Evolutionary conservation across 208 protist genomes (phyloP).

Genomic region (Wallacemonas sp.): DNA sequence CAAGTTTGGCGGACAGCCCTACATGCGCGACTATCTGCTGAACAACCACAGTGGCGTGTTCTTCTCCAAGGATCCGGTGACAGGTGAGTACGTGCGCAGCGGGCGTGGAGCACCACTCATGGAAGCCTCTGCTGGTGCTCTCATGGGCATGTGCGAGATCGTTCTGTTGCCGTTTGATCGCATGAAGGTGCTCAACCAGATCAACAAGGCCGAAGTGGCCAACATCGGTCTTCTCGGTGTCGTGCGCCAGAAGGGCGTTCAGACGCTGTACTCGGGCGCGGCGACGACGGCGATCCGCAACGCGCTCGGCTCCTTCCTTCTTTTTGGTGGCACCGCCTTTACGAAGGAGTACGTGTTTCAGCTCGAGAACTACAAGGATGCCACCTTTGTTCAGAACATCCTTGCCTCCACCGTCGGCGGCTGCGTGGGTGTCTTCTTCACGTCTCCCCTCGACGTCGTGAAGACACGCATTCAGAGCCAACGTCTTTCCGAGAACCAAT

Average conservation of each 20-base stretch:
- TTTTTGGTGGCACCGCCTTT: conserved; percentile 72
- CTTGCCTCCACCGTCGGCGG: conserved; percentile 58
- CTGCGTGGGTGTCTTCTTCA: conserved; percentile 53
- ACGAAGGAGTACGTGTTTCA: conserved; percentile 70
- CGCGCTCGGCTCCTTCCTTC: conserved; percentile 53
- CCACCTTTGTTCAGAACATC: conserved; percentile 72
- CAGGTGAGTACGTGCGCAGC: conserved; percentile 15
- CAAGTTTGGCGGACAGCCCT: conserved; percentile 82
- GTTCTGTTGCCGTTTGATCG: conserved; percentile 76
- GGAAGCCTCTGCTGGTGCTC: conserved; percentile 51
- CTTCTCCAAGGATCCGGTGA: conserved; percentile 13
- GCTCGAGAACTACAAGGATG: conserved; percentile 55
- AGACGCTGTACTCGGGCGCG: conserved; percentile 52
- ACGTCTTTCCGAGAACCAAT: conserved; percentile 35
- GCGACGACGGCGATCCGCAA: conserved; percentile 63
- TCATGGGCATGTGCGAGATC: conserved; percentile 59
- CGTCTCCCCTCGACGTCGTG: conserved; percentile 77
- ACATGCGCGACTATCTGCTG: conserved; percentile 61
- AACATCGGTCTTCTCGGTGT: conserved; percentile 30
- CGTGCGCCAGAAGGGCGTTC: conserved; percentile 31
- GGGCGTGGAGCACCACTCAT: conserved; percentile 37
- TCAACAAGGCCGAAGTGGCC: conserved; percentile 48
- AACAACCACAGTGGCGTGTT: conserved; percentile 36
- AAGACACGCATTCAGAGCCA: conserved; percentile 85
- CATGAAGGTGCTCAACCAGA: conserved; percentile 81